phyloP scores from a whole-genome alignment of 1,139 yeast genomes.

The Kodamaea sp. region DNA sequence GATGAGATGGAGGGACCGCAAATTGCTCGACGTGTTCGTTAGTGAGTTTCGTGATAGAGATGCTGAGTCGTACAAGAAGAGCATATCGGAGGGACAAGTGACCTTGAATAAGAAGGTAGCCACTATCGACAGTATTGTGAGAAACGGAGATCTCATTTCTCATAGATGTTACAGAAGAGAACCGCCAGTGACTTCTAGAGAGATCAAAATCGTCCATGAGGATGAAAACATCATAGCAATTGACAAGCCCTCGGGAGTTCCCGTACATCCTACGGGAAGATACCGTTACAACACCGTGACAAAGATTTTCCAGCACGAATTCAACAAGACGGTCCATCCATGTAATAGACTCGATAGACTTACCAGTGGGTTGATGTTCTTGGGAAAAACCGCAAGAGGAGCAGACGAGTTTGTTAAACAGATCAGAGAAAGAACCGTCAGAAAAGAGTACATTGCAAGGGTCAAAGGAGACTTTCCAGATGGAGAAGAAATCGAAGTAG shows the following conservation, averaged over 20 bases:
- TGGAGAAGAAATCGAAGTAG: conserved; percentile 44
- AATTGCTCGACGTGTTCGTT: conserved; percentile 74
- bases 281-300: conserved; percentile 85
- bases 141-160: conserved; percentile 81
- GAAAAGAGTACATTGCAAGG: conserved; percentile 82
- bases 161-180: conserved; percentile 90
- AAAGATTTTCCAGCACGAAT: conserved; percentile 72
- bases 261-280: conserved; percentile 96
- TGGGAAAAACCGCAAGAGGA: conserved; percentile 80
- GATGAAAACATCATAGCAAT: conserved; percentile 80
- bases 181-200: conserved; percentile 78
- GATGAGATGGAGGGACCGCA: conserved; percentile 84
- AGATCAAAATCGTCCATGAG: conserved; percentile 73
- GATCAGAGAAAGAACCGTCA: conserved; percentile 72
- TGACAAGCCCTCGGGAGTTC: conserved; percentile 93
- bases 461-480: conserved; percentile 84
- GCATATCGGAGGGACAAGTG: conserved; percentile 75
- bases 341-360: conserved; percentile 89
- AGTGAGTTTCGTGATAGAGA: conserved; percentile 84
- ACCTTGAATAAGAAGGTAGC: conserved; percentile 69
- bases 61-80: conserved; percentile 63
- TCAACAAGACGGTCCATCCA: conserved; percentile 70
- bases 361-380: conserved; percentile 92
- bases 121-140: conserved; percentile 60
- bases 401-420: conserved; percentile 78